phyloP scores from a whole-genome alignment of 768 basidiomycete species.

The Galerina marginata region DNA sequence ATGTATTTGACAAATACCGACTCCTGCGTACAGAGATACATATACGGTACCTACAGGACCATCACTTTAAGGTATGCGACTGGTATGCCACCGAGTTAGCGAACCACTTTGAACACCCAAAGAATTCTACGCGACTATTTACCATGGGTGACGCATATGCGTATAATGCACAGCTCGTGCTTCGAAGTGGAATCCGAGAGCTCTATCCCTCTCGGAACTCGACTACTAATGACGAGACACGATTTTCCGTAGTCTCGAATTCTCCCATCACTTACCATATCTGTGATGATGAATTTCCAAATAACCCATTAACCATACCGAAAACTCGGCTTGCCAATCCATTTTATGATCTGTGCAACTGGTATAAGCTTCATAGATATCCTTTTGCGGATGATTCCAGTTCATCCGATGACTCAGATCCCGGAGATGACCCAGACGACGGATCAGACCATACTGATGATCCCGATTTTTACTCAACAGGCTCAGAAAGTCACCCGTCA shows the following conservation, averaged over 20 bases:
- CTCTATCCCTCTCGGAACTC: constrained; percentile 2
- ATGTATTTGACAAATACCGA: constrained; percentile 3
- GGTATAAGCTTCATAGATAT: constrained; percentile 9
- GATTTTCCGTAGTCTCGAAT: background rate
- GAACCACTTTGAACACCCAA: background rate
- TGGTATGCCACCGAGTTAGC: constrained; percentile 11
- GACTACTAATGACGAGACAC: background rate
- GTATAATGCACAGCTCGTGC: background rate
- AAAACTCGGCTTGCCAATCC: background rate
- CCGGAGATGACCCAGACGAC: background rate
- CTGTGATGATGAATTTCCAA: constrained; percentile 10
- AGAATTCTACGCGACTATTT: background rate
- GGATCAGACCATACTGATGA: background rate
- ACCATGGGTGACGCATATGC: constrained; percentile 7
- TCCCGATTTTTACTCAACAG: background rate
- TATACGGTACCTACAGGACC: background rate
- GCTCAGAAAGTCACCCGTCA: background rate
- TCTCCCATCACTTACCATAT: background rate
- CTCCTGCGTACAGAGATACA: constrained; percentile 2
- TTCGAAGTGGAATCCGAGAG: constrained; percentile 7
- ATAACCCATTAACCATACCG: background rate
- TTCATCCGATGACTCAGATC: background rate
- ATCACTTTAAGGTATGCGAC: constrained; percentile 1
- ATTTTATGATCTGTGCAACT: constrained; percentile 6
- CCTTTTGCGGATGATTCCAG: background rate